A percentile compares a stretch with the other conserved stretches of the same genome.
phyloP scores from a whole-genome alignment of 805 yeast species.

The Geotrichum ghanense region DNA sequence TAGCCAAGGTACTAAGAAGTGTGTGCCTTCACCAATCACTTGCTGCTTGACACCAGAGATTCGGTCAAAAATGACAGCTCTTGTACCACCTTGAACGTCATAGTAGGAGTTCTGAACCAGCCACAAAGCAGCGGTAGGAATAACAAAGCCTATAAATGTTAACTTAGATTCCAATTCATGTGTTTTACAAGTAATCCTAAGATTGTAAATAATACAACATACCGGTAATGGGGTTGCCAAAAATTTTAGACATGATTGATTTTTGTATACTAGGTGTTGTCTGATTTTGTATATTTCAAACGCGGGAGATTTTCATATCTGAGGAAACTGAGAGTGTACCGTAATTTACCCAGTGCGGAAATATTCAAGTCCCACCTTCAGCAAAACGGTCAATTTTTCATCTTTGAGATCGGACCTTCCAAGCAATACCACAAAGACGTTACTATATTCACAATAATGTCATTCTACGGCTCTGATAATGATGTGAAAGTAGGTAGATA shows the following conservation, averaged over 20 bases:
- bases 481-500: not conserved
- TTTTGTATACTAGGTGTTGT: too few relatives aligned
- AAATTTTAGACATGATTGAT: not conserved
- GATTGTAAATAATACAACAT: not conserved
- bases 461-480: not conserved
- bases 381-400: too few relatives aligned
- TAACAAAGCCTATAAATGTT: slow-evolving; percentile 14
- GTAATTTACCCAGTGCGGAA: not conserved
- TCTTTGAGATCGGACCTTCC: too few relatives aligned
- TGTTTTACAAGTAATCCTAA: slow-evolving; percentile 5
- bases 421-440: too few relatives aligned
- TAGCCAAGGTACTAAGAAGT: slow-evolving; percentile 90
- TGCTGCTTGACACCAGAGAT: slow-evolving; percentile 73
- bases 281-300: too few relatives aligned
- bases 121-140: slow-evolving; percentile 29
- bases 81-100: slow-evolving; percentile 90
- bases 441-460: too few relatives aligned
- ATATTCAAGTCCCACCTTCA: too few relatives aligned
- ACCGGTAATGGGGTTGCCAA: not conserved
- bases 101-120: slow-evolving; percentile 70
- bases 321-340: too few relatives aligned
- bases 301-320: too few relatives aligned
- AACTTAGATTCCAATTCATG: slow-evolving; percentile 10
- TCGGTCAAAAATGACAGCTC: slow-evolving; percentile 94
- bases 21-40: slow-evolving; percentile 97